phyloP scores from a whole-genome alignment of 257 asterid genomes.

The Orobanche coerulescens region DNA sequence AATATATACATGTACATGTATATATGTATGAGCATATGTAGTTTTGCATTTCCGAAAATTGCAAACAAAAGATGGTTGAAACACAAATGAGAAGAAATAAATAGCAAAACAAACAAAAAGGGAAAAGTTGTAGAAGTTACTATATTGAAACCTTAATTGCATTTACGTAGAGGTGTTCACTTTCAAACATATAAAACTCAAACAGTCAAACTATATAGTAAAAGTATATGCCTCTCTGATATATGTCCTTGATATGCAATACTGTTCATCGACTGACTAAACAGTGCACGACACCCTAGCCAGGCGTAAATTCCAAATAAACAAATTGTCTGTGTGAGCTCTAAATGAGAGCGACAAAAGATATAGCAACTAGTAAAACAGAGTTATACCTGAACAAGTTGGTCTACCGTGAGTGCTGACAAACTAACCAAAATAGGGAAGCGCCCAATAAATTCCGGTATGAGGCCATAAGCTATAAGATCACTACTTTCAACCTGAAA shows the following conservation, averaged over 20 bases:
- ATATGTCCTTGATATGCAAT: background rate
- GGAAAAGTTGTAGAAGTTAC: background rate
- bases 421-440: conserved; percentile 89
- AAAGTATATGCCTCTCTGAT: background rate
- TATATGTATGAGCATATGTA: too few relatives aligned
- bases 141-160: background rate
- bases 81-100: too few relatives aligned
- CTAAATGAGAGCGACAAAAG: background rate
- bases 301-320: background rate
- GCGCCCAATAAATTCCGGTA: conserved; percentile 92
- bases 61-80: background rate
- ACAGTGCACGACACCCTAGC: background rate
- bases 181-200: background rate
- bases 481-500: conserved; percentile 94
- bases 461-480: conserved; percentile 83
- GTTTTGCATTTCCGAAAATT: background rate
- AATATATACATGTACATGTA: too few relatives aligned
- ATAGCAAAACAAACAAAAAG: background rate
- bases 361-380: conserved; percentile 5
- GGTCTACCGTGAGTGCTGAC: conserved; percentile 80
- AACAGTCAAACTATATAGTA: background rate
- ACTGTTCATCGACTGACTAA: background rate
- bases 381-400: conserved; percentile 69
- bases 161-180: background rate
- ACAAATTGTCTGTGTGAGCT: background rate